These are phyloP conservation scores for Penicillium atrosanguineum DNA, from an alignment of 495 filamentous ascomycete genomes.

Conservation along the genomic window DNA sequence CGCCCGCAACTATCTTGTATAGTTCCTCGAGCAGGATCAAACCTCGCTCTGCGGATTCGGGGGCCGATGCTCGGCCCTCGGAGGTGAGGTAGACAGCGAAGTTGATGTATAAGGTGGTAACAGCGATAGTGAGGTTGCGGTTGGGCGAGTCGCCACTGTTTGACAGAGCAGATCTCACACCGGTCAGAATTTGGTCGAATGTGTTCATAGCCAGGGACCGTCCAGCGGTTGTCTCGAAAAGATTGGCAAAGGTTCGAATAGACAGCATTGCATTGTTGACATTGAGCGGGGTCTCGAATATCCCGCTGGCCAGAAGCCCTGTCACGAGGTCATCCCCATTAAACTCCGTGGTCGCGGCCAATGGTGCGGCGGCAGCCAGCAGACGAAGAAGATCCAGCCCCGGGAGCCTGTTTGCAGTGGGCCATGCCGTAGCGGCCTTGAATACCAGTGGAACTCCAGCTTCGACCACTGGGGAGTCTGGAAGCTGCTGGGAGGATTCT, in stretches of 20 bases:
- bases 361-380: constrained; percentile 62
- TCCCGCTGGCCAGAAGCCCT: constrained; percentile 44
- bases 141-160: constrained; percentile 55
- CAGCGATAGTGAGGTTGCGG: constrained; percentile 75
- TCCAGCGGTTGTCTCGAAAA: constrained; percentile 76
- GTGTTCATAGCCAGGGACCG: constrained; percentile 55
- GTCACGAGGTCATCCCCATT: constrained; percentile 52
- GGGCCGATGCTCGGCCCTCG: constrained; percentile 26
- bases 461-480: constrained; percentile 36
- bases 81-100: constrained; percentile 64
- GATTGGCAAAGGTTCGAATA: constrained; percentile 76
- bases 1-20: constrained; percentile 55
- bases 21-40: constrained; percentile 63
- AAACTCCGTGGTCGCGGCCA: constrained; percentile 56
- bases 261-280: constrained; percentile 86
- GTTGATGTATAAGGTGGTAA: constrained; percentile 83
- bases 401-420: constrained; percentile 72
- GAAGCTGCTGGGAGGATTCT: constrained; percentile 43
- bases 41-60: constrained; percentile 54
- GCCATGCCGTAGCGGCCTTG: constrained; percentile 72
- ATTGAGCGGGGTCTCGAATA: constrained; percentile 55
- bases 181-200: constrained; percentile 56
- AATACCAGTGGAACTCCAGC: constrained; percentile 57
- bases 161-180: constrained; percentile 46
- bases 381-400: constrained; percentile 83